A percentile compares a stretch with the other conserved stretches of the same genome.
phyloP scores from a whole-genome alignment of 768 basidiomycete species.

The Boletellus sp. region DNA sequence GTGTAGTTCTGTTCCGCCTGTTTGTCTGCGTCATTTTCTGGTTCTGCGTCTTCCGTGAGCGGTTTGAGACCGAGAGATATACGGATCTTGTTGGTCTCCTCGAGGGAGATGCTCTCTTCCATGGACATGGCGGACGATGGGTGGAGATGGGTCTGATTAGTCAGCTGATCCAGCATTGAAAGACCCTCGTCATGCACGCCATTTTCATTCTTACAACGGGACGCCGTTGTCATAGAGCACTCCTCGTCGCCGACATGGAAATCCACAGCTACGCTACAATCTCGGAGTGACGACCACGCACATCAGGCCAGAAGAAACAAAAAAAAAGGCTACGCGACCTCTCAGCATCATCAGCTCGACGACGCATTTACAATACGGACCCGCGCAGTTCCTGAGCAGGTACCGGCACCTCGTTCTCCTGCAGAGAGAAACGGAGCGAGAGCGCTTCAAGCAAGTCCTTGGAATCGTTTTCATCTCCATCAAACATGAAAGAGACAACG shows the following conservation, averaged over 20 bases:
- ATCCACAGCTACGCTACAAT: background rate
- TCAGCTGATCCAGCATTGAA: conserved; percentile 5
- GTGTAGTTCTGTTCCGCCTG: conserved; percentile 86
- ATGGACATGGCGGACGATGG: conserved; percentile 47
- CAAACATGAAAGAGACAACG: conserved; percentile 5
- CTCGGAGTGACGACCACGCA: background rate
- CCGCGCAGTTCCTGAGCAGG: background rate
- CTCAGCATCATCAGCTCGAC: too few relatives aligned
- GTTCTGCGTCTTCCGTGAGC: conserved; percentile 73
- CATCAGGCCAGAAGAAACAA: background rate
- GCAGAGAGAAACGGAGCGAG: conserved; percentile 9
- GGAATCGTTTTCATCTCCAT: background rate
- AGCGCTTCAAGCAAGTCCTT: conserved; percentile 21
- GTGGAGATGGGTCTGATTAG: conserved; percentile 2
- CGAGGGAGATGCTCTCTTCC: conserved; percentile 88
- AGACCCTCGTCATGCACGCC: background rate
- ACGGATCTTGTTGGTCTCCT: conserved; percentile 96
- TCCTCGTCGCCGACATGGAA: background rate
- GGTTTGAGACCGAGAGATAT: conserved; percentile 92
- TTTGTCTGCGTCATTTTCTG: conserved; percentile 73
- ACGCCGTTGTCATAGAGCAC: background rate
- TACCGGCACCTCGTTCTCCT: background rate
- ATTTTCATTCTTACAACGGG: background rate
- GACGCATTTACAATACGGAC: background rate
- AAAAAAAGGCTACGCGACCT: background rate